Evolutionary conservation across 2,329 filamentous ascomycete species (phyloP).

Genomic region (Elsinoe australis): DNA sequence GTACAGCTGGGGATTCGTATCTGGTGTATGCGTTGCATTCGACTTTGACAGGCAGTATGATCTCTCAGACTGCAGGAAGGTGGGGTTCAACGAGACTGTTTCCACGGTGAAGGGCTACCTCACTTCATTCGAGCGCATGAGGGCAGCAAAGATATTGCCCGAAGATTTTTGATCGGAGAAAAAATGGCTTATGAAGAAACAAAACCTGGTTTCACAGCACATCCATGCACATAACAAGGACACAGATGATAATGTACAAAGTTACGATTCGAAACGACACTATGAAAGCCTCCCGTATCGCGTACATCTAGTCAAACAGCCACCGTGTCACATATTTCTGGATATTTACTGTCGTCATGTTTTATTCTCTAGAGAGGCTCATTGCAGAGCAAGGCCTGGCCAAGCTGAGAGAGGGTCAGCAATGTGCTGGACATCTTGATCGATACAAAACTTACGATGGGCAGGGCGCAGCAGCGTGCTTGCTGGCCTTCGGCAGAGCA

Average conservation of each 20-base stretch:
- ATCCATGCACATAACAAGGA: neutral
- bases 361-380: slow-evolving; percentile 4
- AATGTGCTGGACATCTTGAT: no score
- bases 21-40: slow-evolving; percentile 36
- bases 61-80: slow-evolving; percentile 36
- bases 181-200: neutral
- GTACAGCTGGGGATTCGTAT: slow-evolving; percentile 32
- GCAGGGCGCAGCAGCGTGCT: slow-evolving; percentile 52
- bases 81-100: slow-evolving; percentile 38
- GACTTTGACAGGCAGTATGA: slow-evolving; percentile 42
- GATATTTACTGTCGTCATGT: neutral
- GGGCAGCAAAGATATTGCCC: slow-evolving; percentile 37
- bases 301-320: no score
- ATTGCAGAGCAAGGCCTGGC: slow-evolving; percentile 34
- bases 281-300: no score
- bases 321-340: neutral
- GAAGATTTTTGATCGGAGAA: slow-evolving; percentile 17
- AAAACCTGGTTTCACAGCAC: neutral
- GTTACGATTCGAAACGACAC: neutral
- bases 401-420: slow-evolving; percentile 23
- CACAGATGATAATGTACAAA: neutral
- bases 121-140: slow-evolving; percentile 39
- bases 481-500: slow-evolving; percentile 47
- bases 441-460: slow-evolving; percentile 36
- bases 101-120: slow-evolving; percentile 34